phyloP scores from a whole-genome alignment of 1,284 basidiomycete genomes.

The Laetiporus sulphureus region DNA sequence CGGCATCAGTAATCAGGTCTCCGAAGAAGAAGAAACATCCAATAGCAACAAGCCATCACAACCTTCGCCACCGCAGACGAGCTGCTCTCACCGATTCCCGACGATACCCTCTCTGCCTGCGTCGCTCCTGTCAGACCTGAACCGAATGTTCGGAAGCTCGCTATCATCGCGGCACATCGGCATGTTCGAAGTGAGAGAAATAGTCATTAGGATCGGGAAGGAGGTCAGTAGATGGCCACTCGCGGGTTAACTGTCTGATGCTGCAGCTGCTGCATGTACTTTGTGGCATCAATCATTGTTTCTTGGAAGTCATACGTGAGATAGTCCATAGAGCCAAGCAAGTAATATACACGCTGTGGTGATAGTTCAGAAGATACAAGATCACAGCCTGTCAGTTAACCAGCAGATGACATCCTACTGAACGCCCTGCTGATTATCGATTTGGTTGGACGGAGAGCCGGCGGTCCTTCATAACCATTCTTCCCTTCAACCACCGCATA shows the following conservation, averaged over 20 bases:
- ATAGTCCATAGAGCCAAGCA: too few species aligned
- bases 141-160: conserved; percentile 33
- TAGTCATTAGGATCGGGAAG: conserved; percentile 64
- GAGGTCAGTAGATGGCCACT: conserved; percentile 46
- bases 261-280: too few species aligned
- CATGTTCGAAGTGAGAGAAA: conserved; percentile 41
- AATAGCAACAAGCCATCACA: neutral
- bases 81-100: conserved; percentile 25
- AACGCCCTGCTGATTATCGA: too few species aligned
- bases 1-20: neutral
- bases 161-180: conserved; percentile 37
- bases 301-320: too few species aligned
- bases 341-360: too few species aligned
- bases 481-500: conserved; percentile 14
- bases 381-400: too few species aligned
- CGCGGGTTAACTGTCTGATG: too few species aligned
- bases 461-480: conserved; percentile 14
- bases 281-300: too few species aligned
- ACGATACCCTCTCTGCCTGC: conserved; percentile 48
- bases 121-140: conserved; percentile 40
- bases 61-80: neutral
- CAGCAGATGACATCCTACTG: too few species aligned
- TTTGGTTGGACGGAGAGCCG: too few species aligned
- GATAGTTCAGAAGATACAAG: too few species aligned
- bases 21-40: neutral